These are phyloP conservation scores for Pisolithus microcarpus DNA, from an alignment of 768 basidiomycete genomes.

Conservation along the genomic window DNA sequence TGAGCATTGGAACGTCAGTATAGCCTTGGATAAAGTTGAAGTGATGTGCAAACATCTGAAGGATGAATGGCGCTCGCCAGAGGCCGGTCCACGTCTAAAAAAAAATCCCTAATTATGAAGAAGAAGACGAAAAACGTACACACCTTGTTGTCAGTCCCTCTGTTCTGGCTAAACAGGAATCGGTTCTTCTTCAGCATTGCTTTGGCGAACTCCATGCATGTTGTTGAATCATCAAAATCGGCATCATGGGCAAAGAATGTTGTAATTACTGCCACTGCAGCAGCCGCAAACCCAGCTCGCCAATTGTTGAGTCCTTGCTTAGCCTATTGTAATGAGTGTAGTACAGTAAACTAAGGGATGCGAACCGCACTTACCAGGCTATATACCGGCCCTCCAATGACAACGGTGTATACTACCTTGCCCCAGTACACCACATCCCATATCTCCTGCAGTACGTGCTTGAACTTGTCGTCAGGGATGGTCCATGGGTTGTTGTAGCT, in stretches of 20 bases:
- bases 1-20: too few relatives aligned
- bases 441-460: constrained; percentile 3
- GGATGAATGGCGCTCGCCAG: too few relatives aligned
- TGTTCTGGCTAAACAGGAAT: constrained; percentile 8
- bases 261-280: neutral
- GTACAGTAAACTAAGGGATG: neutral
- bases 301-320: constrained; percentile 4
- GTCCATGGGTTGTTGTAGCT: constrained; percentile 6
- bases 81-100: too few relatives aligned
- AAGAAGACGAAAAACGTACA: too few relatives aligned
- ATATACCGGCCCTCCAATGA: neutral
- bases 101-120: too few relatives aligned
- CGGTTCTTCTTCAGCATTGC: constrained; percentile 2
- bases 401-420: constrained; percentile 1
- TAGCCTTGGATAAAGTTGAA: too few relatives aligned
- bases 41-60: too few relatives aligned
- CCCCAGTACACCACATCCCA: constrained; percentile 4
- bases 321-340: neutral
- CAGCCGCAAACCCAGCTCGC: constrained; percentile 1
- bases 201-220: neutral
- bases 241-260: neutral
- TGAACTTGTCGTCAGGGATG: neutral
- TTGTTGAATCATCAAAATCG: neutral
- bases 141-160: constrained; percentile 5
- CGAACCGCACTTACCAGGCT: neutral